These are phyloP conservation scores for Aspergillus aculeatinus DNA, from an alignment of 2,329 filamentous ascomycete species.

Conservation along the genomic window DNA sequence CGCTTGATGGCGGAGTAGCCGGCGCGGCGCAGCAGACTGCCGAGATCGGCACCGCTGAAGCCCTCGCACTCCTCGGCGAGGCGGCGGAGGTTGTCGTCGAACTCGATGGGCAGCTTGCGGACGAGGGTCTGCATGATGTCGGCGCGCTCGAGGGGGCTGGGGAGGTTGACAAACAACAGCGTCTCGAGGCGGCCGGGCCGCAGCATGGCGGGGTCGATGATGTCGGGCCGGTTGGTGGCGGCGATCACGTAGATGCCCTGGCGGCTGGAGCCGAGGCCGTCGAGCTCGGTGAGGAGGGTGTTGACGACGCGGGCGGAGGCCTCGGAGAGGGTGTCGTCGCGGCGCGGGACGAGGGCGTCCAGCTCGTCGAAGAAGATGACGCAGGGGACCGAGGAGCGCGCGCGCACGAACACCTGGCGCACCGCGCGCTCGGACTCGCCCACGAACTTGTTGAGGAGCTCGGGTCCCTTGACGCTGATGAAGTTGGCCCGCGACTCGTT, in stretches of 20 bases:
- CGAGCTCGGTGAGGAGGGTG: constrained; percentile 88
- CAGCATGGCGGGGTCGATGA: constrained; percentile 94
- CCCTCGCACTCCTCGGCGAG: constrained; percentile 73
- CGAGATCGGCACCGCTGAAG: constrained; percentile 72
- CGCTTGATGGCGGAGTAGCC: constrained; percentile 57
- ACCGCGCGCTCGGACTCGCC: constrained; percentile 94
- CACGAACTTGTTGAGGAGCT: constrained; percentile 95
- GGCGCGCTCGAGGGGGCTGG: constrained; percentile 72
- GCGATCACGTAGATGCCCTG: constrained; percentile 91
- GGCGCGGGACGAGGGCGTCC: constrained; percentile 83
- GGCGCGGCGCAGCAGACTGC: constrained; percentile 58
- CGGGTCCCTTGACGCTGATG: constrained; percentile 95
- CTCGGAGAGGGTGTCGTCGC: constrained; percentile 76
- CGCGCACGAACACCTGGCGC: constrained; percentile 85
- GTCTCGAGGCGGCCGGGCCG: constrained; percentile 86
- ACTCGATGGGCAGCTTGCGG: constrained; percentile 53
- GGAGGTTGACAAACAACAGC: constrained; percentile 84
- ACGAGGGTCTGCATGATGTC: constrained; percentile 75
- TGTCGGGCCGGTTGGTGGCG: constrained; percentile 91
- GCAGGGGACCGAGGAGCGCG: constrained; percentile 81
- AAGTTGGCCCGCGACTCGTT: constrained; percentile 97
- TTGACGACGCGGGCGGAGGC: constrained; percentile 89
- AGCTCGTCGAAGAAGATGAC: constrained; percentile 98
- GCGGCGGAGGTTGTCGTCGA: constrained; percentile 55
- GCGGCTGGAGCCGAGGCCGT: constrained; percentile 72